A percentile compares a stretch with the other conserved stretches of the same genome.
phyloP scores from a whole-genome alignment of 2,329 filamentous ascomycete genomes.

The Capronia epimyces region DNA sequence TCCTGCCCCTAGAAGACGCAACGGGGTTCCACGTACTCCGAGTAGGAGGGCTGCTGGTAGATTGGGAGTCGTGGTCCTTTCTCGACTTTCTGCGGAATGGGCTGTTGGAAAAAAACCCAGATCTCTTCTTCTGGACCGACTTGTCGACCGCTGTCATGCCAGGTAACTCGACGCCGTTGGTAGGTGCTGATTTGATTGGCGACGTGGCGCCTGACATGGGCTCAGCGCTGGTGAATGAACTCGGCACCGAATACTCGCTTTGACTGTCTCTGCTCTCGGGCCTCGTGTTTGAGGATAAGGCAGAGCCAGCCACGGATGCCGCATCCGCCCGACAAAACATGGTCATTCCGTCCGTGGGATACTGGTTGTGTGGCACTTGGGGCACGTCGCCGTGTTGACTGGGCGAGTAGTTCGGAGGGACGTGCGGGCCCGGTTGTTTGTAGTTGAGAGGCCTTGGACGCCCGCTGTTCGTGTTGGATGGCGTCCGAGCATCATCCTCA shows the following conservation, averaged over 20 bases:
- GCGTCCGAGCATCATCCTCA: conserved; percentile 21
- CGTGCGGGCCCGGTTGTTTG: conserved; percentile 22
- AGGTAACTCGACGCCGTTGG: conserved; percentile 38
- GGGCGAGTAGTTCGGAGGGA: conserved; percentile 46
- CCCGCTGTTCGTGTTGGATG: conserved; percentile 25
- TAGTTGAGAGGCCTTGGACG: conserved; percentile 27
- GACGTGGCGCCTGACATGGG: conserved; percentile 68
- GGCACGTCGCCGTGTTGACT: conserved; percentile 62
- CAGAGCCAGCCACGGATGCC: conserved; percentile 63
- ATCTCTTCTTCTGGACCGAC: conserved; percentile 63
- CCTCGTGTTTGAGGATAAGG: conserved; percentile 59
- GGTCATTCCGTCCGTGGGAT: conserved; percentile 93
- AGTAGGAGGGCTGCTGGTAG: conserved; percentile 35
- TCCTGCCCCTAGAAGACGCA: conserved; percentile 27
- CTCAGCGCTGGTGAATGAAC: conserved; percentile 81
- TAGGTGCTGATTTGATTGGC: conserved; percentile 56
- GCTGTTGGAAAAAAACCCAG: conserved; percentile 87
- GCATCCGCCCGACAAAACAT: conserved; percentile 80
- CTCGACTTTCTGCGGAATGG: conserved; percentile 91
- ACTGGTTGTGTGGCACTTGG: conserved; percentile 81
- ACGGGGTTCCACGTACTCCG: conserved; percentile 51
- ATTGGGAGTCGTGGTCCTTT: conserved; percentile 58
- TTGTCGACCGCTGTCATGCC: conserved; percentile 54
- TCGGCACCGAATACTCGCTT: conserved; percentile 85
- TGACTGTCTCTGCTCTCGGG: conserved; percentile 81